Percentiles rank a stretch among this genome's conserved stretches.
phyloP scores from a whole-genome alignment of 164 flowering plant species.

The Berberis vulgaris region DNA sequence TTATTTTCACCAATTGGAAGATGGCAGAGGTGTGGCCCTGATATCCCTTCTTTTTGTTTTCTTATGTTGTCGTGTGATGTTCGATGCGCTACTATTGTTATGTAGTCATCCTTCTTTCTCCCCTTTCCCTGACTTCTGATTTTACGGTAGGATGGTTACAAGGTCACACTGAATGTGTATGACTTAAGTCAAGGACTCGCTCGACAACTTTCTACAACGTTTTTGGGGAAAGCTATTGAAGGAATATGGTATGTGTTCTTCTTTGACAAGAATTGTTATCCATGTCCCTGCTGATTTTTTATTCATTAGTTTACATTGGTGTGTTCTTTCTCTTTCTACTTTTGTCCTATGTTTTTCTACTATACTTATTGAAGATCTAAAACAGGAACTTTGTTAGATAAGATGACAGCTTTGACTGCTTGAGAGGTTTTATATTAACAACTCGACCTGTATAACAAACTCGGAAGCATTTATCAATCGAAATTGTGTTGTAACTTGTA shows the following conservation, averaged over 20 bases:
- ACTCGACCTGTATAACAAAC: no score
- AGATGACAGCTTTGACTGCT: no score
- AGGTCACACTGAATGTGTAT: conserved; percentile 71
- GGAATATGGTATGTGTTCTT: conserved; percentile 63
- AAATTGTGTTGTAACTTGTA: no score
- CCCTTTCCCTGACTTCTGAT: neutral
- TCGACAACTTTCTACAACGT: conserved; percentile 69
- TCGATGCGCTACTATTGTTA: no score
- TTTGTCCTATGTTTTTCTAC: no score
- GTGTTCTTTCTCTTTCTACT: no score
- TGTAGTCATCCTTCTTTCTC: neutral
- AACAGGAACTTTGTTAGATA: no score
- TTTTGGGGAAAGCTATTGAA: conserved; percentile 86
- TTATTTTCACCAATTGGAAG: neutral
- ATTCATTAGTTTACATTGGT: no score
- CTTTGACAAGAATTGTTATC: neutral
- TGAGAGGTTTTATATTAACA: no score
- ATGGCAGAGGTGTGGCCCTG: neutral
- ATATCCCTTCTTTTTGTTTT: neutral
- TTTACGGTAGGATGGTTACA: conserved; percentile 58
- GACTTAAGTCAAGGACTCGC: conserved; percentile 94
- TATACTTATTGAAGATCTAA: no score
- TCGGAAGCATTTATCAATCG: no score
- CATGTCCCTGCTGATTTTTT: no score
- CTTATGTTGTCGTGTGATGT: neutral